Percentiles rank a stretch among this genome's conserved stretches.
Conservation (phyloP, 768 basidiomycete species). For the Auriculariales sp. region DNA sequence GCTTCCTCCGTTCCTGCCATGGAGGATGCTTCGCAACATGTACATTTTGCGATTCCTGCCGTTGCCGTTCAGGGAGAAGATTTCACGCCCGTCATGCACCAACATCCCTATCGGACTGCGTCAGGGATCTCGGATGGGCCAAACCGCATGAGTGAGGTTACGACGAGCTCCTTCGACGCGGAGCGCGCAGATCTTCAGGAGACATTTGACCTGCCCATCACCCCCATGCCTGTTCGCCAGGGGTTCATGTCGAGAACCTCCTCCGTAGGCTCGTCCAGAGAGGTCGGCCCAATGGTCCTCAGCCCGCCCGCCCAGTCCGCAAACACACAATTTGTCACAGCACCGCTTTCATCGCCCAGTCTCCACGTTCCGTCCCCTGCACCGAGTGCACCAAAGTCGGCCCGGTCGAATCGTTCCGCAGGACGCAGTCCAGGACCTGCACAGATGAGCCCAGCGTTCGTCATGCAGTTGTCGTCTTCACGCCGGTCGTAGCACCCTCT, state of each 20-base stretch:
- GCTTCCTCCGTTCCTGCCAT: too few relatives aligned
- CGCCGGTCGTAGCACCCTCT: neutral
- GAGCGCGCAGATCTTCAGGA: neutral
- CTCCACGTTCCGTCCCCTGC: neutral
- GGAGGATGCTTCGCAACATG: too few relatives aligned
- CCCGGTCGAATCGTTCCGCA: neutral
- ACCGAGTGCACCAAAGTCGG: neutral
- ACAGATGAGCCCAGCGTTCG: neutral
- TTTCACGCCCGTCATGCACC: too few relatives aligned
- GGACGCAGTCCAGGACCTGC: neutral
- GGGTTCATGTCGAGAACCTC: neutral
- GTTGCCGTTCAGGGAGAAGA: too few relatives aligned
- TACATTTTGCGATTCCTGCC: too few relatives aligned
- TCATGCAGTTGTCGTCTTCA: neutral
- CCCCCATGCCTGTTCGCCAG: neutral
- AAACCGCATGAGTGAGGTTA: too few relatives aligned
- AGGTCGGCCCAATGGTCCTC: neutral
- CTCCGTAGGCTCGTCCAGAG: neutral
- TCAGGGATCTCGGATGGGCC: too few relatives aligned
- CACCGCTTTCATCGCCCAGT: neutral
- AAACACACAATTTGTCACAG: neutral
- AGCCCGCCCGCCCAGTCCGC: neutral
- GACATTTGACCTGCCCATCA: neutral
- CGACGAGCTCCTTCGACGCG: neutral
- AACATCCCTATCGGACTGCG: too few relatives aligned